Evolutionary conservation across 352 stramenopile species (phyloP).

Genomic region (Globisporangium ultimum): DNA sequence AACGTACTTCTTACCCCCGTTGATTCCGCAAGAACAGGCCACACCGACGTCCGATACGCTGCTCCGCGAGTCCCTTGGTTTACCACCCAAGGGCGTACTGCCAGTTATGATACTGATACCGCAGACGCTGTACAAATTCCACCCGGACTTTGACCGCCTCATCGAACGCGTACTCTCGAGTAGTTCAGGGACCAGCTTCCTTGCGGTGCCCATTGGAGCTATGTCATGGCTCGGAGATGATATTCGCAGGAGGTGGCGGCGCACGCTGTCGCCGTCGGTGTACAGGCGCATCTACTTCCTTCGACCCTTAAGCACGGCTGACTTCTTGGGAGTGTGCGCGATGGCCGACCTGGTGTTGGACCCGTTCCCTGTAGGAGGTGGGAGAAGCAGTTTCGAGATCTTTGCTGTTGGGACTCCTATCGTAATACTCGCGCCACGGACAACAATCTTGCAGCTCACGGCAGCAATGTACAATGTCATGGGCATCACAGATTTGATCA

Average conservation of each 20-base stretch:
- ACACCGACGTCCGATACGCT: neutral
- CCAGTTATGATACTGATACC: slow-evolving; percentile 47
- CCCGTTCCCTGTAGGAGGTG: slow-evolving; percentile 61
- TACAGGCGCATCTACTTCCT: slow-evolving; percentile 47
- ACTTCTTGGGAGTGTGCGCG: slow-evolving; percentile 41
- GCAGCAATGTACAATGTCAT: slow-evolving; percentile 60
- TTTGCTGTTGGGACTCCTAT: slow-evolving; percentile 62
- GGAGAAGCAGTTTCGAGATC: slow-evolving; percentile 53
- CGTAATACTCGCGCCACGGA: slow-evolving; percentile 42
- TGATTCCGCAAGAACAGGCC: neutral
- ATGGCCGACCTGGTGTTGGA: slow-evolving; percentile 53
- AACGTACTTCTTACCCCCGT: slow-evolving; percentile 34
- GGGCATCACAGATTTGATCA: slow-evolving; percentile 29
- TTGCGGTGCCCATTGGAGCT: slow-evolving; percentile 33
- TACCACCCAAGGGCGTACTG: slow-evolving; percentile 11
- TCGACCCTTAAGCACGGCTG: slow-evolving; percentile 22
- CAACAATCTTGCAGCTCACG: slow-evolving; percentile 60
- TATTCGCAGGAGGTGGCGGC: slow-evolving; percentile 26
- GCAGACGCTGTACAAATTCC: slow-evolving; percentile 72
- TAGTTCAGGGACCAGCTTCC: slow-evolving; percentile 20
- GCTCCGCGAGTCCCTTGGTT: slow-evolving; percentile 8
- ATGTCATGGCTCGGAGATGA: slow-evolving; percentile 24
- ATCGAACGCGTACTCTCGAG: slow-evolving; percentile 32
- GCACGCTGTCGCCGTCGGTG: slow-evolving; percentile 11
- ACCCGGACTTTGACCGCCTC: slow-evolving; percentile 53